A percentile compares a stretch with the other conserved stretches of the same genome.
Conservation (phyloP, 164 flowering plant species). For the Buxus sempervirens region DNA sequence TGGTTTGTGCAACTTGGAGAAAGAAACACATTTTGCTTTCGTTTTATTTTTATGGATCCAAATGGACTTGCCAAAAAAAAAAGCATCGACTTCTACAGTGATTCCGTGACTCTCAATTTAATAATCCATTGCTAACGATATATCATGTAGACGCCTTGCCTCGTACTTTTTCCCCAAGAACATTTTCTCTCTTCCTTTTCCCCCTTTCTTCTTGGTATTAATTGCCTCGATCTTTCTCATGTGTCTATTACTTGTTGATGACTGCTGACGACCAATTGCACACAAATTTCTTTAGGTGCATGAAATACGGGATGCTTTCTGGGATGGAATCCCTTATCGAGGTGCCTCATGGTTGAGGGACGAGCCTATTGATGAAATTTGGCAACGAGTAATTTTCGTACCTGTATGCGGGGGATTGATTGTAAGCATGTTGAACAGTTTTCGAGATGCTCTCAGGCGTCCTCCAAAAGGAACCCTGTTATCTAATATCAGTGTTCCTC, state of each 20-base stretch:
- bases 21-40: not conserved
- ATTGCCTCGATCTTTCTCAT: not conserved
- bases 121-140: no score
- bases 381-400: slow-evolving; percentile 62
- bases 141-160: no score
- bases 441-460: slow-evolving; percentile 32
- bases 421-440: slow-evolving; percentile 50
- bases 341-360: slow-evolving; percentile 94
- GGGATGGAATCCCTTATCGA: slow-evolving; percentile 83
- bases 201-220: not conserved
- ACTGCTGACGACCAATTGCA: not conserved
- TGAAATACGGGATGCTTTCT: slow-evolving; percentile 72
- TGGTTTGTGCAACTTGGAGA: not conserved
- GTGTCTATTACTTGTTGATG: not conserved
- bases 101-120: no score
- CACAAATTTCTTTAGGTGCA: slow-evolving; percentile 46
- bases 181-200: not conserved
- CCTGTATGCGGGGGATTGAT: slow-evolving; percentile 78
- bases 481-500: slow-evolving; percentile 31
- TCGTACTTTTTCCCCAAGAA: not conserved
- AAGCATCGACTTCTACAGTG: no score
- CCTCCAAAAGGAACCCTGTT: slow-evolving; percentile 12
- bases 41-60: not conserved
- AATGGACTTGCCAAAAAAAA: no score
- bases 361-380: slow-evolving; percentile 48